These are phyloP conservation scores for Aureobasidium sp. DNA, from an alignment of 2,329 filamentous ascomycete species.

Conservation along the genomic window DNA sequence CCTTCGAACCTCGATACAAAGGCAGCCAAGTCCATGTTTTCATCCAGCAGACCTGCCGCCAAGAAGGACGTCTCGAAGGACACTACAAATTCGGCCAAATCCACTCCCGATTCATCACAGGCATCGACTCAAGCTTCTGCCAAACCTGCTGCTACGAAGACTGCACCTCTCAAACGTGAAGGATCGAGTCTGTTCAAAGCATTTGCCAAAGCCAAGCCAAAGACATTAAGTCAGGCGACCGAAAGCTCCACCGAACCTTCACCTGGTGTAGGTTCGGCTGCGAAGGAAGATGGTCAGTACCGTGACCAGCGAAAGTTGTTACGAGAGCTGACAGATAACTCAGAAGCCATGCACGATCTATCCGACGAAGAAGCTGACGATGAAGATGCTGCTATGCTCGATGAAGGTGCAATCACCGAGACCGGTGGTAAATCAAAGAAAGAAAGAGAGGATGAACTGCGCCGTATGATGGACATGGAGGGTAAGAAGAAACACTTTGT, in stretches of 20 bases:
- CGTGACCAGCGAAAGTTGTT: not conserved
- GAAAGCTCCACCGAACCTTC: constrained; percentile 30
- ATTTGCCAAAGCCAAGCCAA: constrained; percentile 61
- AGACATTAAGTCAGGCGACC: constrained; percentile 34
- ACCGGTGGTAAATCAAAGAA: constrained; percentile 40
- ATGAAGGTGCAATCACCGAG: constrained; percentile 16
- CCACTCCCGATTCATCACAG: constrained; percentile 24
- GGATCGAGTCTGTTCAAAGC: constrained; percentile 65
- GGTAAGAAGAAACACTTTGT: constrained; percentile 15
- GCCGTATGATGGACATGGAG: constrained; percentile 68
- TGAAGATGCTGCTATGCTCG: constrained; percentile 28
- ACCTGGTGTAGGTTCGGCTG: constrained; percentile 25
- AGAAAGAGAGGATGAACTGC: constrained; percentile 57
- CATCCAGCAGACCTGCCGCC: constrained; percentile 16
- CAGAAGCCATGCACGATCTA: constrained; percentile 25
- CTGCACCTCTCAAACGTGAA: constrained; percentile 47
- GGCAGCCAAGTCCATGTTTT: constrained; percentile 16
- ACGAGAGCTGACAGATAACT: constrained; percentile 10
- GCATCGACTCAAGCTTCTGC: constrained; percentile 23
- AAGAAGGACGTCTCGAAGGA: constrained; percentile 25
- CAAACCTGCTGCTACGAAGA: constrained; percentile 31
- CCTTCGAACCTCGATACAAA: constrained; percentile 16
- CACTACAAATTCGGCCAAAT: constrained; percentile 30
- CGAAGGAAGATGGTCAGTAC: constrained; percentile 11
- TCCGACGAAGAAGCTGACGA: constrained; percentile 49